A percentile compares a stretch with the other conserved stretches of the same genome.
Conservation (phyloP, 2,329 filamentous ascomycete genomes). For the Canariomyces notabilis region DNA sequence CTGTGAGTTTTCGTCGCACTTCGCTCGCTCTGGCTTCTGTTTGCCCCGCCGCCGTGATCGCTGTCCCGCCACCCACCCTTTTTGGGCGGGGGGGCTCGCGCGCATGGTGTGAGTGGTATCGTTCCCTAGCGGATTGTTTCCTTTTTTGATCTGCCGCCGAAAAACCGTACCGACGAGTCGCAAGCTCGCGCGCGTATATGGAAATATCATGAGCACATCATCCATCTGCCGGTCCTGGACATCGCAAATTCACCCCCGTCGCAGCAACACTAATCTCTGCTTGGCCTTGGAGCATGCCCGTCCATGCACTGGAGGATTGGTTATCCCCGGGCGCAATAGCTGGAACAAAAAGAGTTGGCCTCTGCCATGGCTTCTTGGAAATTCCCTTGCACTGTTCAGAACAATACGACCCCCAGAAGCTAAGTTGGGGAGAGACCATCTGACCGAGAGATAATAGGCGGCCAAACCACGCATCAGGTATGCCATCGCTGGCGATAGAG, state of each 20-base stretch:
- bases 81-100: constrained; percentile 3
- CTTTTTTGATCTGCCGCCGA: constrained; percentile 5
- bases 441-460: constrained; percentile 49
- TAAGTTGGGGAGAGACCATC: constrained; percentile 28
- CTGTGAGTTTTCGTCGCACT: constrained; percentile 38
- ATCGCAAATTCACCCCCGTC: constrained; percentile 5
- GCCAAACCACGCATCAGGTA: constrained; percentile 72
- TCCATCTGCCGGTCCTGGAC: constrained; percentile 2
- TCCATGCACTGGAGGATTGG: not conserved
- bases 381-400: constrained; percentile 11
- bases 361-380: constrained; percentile 3
- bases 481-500: constrained; percentile 30
- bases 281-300: not conserved
- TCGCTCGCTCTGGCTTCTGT: constrained; percentile 20
- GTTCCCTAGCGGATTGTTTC: too few relatives aligned
- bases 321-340: constrained; percentile 8
- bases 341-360: constrained; percentile 8
- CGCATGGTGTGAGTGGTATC: constrained; percentile 10
- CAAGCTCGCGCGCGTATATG: not conserved
- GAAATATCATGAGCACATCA: constrained; percentile 2
- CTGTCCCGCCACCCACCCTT: constrained; percentile 15
- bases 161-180: not conserved
- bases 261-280: not conserved
- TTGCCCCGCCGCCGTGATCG: constrained; percentile 20
- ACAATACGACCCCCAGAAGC: constrained; percentile 15